Percentiles rank a stretch among this genome's conserved stretches.
phyloP scores from a whole-genome alignment of 2,329 filamentous ascomycete species.

The Phaeosphaeriaceae sp. region DNA sequence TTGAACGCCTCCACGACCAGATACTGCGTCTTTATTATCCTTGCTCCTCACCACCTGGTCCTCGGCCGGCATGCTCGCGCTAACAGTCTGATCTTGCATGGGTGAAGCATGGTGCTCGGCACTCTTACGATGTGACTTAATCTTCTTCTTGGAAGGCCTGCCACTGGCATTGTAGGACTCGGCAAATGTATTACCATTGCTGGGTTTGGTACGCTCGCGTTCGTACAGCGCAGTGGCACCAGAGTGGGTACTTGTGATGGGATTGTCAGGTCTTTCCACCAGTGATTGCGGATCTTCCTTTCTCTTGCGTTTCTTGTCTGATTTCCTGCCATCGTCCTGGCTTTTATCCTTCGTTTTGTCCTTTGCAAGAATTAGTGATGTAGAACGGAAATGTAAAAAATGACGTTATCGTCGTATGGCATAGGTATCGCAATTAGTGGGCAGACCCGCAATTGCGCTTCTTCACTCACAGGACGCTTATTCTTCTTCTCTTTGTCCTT shows the following conservation, averaged over 20 bases:
- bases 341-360: not conserved
- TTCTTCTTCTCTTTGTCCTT: slow-evolving; percentile 15
- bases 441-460: not conserved
- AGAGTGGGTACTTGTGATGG: not conserved
- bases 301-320: slow-evolving; percentile 28
- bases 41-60: slow-evolving; percentile 11
- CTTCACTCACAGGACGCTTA: not conserved
- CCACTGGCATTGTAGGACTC: not conserved
- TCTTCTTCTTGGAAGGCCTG: not conserved
- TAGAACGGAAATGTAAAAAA: not conserved
- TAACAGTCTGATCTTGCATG: not conserved
- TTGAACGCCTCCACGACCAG: not conserved
- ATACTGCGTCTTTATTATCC: not conserved
- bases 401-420: not conserved
- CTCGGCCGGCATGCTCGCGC: not conserved
- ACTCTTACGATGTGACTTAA: not conserved
- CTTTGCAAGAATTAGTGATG: not conserved
- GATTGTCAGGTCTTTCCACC: not conserved
- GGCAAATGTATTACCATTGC: not conserved
- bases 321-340: not conserved
- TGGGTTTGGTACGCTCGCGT: not conserved
- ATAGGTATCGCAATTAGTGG: not conserved
- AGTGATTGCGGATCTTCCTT: slow-evolving; percentile 5
- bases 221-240: not conserved
- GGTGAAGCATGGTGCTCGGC: not conserved